Conservation (phyloP, 331 rosid genomes). For the Acacia concinna region DNA sequence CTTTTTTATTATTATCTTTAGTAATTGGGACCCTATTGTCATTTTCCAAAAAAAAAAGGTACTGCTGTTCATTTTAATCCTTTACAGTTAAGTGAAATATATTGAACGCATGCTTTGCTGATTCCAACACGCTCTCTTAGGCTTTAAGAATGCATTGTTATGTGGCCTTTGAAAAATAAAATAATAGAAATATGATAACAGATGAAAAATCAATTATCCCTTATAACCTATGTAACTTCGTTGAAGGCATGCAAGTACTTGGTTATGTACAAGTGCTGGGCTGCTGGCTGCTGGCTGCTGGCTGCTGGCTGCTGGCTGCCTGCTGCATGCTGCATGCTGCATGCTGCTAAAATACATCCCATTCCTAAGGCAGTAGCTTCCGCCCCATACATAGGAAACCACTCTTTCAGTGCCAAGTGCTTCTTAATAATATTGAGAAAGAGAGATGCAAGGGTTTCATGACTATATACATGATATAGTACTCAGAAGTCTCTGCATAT, state of each 20-base stretch:
- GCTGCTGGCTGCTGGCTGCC: neutral
- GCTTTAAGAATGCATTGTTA: conserved; percentile 10
- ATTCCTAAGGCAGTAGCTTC: neutral
- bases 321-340: too few relatives aligned
- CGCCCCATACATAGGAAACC: conserved; percentile 2
- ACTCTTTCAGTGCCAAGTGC: too few relatives aligned
- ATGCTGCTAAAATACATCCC: neutral
- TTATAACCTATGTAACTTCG: neutral
- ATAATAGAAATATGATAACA: neutral
- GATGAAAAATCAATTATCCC: neutral
- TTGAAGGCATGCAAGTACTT: neutral
- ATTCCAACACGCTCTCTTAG: neutral
- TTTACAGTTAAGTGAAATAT: neutral
- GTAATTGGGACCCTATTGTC: too few relatives aligned
- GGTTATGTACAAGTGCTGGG: neutral
- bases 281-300: neutral
- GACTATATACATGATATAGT: neutral
- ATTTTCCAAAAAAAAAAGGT: neutral
- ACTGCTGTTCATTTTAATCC: neutral
- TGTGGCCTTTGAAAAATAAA: conserved; percentile 7
- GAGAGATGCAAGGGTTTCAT: conserved; percentile 3
- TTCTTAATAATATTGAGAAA: conserved; percentile 1
- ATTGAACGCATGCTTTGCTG: neutral
- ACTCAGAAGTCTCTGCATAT: neutral
- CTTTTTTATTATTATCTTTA: too few relatives aligned